Conservation (phyloP, 2,329 filamentous ascomycete species). For the Pseudogymnoascus sp. region DNA sequence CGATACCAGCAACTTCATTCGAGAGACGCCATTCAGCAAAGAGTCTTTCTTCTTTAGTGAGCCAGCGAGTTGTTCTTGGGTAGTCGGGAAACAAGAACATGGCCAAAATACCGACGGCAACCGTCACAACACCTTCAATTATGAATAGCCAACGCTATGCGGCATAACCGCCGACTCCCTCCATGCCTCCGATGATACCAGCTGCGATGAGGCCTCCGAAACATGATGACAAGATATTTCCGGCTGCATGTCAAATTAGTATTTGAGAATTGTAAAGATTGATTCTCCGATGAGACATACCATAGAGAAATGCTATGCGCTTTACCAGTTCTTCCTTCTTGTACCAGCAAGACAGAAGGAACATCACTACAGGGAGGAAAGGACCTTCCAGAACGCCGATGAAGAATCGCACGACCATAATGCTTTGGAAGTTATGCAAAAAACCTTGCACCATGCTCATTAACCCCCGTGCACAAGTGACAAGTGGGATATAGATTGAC, state of each 20-base stretch:
- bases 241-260: slow-evolving; percentile 28
- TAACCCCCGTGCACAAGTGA: slow-evolving; percentile 18
- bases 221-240: slow-evolving; percentile 50
- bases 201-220: slow-evolving; percentile 51
- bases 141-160: slow-evolving; percentile 27
- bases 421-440: slow-evolving; percentile 16
- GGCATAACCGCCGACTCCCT: slow-evolving; percentile 42
- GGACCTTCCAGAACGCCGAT: slow-evolving; percentile 18
- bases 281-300: slow-evolving; percentile 10
- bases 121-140: slow-evolving; percentile 9
- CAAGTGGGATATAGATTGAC: slow-evolving; percentile 20
- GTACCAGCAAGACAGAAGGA: slow-evolving; percentile 22
- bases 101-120: neutral
- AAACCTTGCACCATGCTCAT: slow-evolving; percentile 20
- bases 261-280: neutral
- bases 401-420: slow-evolving; percentile 17
- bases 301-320: slow-evolving; percentile 22
- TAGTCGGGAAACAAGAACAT: slow-evolving; percentile 2
- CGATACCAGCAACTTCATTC: neutral
- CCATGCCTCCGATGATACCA: slow-evolving; percentile 49
- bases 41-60: slow-evolving; percentile 39
- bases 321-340: slow-evolving; percentile 20
- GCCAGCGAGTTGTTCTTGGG: slow-evolving; percentile 34
- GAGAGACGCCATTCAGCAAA: slow-evolving; percentile 42
- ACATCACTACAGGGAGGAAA: slow-evolving; percentile 17